Evolutionary conservation across 345 rosid species (phyloP).

Genomic region (Bretschneidera sinensis): DNA sequence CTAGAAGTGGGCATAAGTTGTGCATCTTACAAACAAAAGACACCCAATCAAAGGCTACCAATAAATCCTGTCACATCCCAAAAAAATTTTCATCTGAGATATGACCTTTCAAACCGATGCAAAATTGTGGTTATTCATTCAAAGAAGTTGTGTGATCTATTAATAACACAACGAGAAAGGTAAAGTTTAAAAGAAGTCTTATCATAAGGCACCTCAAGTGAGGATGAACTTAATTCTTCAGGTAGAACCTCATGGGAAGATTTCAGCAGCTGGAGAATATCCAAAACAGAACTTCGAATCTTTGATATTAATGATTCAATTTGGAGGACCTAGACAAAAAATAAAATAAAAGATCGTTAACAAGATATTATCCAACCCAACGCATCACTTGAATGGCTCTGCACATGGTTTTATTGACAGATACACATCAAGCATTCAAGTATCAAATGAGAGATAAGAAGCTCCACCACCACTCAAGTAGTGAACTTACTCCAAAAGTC

Average conservation of each 20-base stretch:
- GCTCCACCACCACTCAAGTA: too few species aligned
- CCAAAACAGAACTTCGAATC: conserved; percentile 51
- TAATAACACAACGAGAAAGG: not conserved
- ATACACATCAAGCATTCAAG: not conserved
- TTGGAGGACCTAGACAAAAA: conserved; percentile 63
- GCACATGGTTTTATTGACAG: not conserved
- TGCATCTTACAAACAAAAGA: conserved; percentile 2
- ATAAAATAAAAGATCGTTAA: conserved; percentile 17
- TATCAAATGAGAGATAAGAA: too few species aligned
- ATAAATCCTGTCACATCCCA: conserved; percentile 7
- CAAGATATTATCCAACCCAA: conserved; percentile 1
- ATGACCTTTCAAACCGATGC: not conserved
- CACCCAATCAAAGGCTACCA: conserved; percentile 2
- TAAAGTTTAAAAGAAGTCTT: not conserved
- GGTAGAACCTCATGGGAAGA: conserved; percentile 45
- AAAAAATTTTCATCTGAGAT: not conserved
- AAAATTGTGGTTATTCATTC: conserved; percentile 2
- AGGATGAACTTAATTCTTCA: conserved; percentile 57
- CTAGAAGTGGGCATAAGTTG: not conserved
- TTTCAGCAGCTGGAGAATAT: conserved; percentile 55
- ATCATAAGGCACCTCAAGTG: conserved; percentile 59
- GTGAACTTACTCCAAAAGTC: too few species aligned
- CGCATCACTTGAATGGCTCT: not conserved
- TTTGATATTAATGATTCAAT: conserved; percentile 62
- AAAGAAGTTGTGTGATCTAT: not conserved